phyloP scores from a whole-genome alignment of 2,329 filamentous ascomycete species.

The Trichoderma atroviride region DNA sequence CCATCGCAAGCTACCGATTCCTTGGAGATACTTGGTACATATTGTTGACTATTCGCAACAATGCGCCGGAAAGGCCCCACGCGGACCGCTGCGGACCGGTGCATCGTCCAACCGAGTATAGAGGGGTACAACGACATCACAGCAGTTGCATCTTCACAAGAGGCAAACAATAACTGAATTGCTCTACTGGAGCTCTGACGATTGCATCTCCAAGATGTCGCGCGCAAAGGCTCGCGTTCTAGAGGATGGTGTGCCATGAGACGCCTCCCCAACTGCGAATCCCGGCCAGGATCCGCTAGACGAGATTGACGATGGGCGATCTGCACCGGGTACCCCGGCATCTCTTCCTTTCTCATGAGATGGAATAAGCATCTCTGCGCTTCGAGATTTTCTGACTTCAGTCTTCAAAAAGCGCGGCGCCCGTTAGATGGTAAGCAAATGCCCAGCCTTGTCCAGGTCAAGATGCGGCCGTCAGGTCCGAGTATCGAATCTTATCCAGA shows the following conservation, averaged over 20 bases:
- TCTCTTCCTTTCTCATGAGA: background rate
- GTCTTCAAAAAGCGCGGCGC: background rate
- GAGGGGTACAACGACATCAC: slow-evolving; percentile 14
- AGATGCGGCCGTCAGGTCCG: background rate
- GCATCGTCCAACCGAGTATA: background rate
- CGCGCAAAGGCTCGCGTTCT: background rate
- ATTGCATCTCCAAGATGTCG: background rate
- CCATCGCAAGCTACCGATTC: background rate
- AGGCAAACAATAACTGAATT: background rate
- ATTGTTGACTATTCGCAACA: background rate
- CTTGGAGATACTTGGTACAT: background rate
- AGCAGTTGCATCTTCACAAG: background rate
- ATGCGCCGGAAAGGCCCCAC: slow-evolving; percentile 13
- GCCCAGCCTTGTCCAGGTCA: background rate
- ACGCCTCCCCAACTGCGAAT: background rate
- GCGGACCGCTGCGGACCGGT: slow-evolving; percentile 25
- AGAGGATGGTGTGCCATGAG: background rate
- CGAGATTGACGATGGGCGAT: background rate
- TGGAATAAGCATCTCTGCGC: background rate
- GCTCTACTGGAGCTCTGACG: background rate
- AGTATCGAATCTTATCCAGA: no score
- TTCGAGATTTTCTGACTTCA: background rate
- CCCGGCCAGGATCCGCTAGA: background rate
- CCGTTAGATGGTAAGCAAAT: background rate
- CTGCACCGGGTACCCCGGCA: background rate